A percentile compares a stretch with the other conserved stretches of the same genome.
Conservation (phyloP, 495 filamentous ascomycete species). For the Podospora anserina region DNA sequence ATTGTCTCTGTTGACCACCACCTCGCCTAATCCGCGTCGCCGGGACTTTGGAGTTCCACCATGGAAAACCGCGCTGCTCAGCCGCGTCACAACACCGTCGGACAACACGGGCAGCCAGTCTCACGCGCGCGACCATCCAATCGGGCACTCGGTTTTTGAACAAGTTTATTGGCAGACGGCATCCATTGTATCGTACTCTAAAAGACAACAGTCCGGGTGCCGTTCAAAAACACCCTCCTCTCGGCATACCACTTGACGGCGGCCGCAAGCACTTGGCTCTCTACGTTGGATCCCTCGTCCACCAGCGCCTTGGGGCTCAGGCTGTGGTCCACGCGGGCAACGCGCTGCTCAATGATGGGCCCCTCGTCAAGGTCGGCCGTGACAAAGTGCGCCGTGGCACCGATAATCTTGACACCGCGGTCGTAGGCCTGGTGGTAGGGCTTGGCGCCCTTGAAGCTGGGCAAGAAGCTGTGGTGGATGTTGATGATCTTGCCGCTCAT, state of each 20-base stretch:
- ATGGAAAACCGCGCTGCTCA: neutral
- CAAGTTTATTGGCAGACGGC: neutral
- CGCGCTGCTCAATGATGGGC: constrained; percentile 75
- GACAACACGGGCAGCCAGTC: too few species aligned
- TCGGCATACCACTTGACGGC: constrained; percentile 74
- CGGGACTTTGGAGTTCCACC: neutral
- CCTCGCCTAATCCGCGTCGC: too few species aligned
- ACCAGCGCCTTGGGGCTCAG: constrained; percentile 69
- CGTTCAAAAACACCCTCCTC: constrained; percentile 66
- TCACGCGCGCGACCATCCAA: neutral
- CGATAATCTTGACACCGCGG: constrained; percentile 75
- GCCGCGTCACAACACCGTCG: neutral
- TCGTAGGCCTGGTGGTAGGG: constrained; percentile 79
- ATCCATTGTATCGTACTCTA: constrained; percentile 21
- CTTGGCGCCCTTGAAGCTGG: constrained; percentile 75
- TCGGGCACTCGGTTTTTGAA: neutral
- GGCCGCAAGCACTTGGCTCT: constrained; percentile 67
- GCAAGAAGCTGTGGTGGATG: constrained; percentile 77
- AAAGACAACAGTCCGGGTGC: constrained; percentile 72
- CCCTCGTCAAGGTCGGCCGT: constrained; percentile 74
- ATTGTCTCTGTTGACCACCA: too few species aligned
- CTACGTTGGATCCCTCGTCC: constrained; percentile 69
- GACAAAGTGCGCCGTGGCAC: constrained; percentile 73
- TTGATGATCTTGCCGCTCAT: constrained; percentile 78
- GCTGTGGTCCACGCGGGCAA: constrained; percentile 63